Conservation (phyloP, 441 rosid species). For the Croton laevigatus region DNA sequence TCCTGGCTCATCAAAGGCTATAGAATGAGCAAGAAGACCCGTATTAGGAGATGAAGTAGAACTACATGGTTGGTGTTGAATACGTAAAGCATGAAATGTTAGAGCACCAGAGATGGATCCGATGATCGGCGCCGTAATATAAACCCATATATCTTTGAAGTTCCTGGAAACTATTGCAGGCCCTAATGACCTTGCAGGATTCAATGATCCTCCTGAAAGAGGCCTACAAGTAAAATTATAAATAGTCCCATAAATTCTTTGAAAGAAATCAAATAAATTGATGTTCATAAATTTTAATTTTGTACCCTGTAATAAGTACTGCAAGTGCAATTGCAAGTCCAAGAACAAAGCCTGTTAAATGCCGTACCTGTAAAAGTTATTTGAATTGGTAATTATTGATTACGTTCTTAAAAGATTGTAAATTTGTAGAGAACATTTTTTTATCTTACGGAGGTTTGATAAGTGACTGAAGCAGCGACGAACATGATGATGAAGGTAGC, state of each 20-base stretch:
- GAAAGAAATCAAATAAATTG: background rate
- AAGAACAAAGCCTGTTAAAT: conserved; percentile 56
- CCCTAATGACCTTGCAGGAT: conserved; percentile 86
- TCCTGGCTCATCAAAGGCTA: conserved; percentile 8
- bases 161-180: conserved; percentile 75
- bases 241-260: no score
- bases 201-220: conserved; percentile 82
- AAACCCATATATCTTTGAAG: conserved; percentile 68
- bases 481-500: conserved; percentile 65
- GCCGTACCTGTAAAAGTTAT: conserved; percentile 43
- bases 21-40: conserved; percentile 28
- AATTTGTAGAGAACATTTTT: background rate
- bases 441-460: conserved; percentile 50
- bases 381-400: background rate
- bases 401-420: background rate
- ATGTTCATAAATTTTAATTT: background rate
- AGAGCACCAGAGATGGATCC: conserved; percentile 66
- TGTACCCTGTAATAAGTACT: conserved; percentile 70
- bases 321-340: conserved; percentile 73
- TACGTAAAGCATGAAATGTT: conserved; percentile 38
- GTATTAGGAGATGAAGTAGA: conserved; percentile 36
- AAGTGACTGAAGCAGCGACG: conserved; percentile 51
- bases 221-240: conserved; percentile 38
- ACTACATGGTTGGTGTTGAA: conserved; percentile 29
- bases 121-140: conserved; percentile 54